phyloP scores from a whole-genome alignment of 768 basidiomycete species.

The Nidula microcarpa region DNA sequence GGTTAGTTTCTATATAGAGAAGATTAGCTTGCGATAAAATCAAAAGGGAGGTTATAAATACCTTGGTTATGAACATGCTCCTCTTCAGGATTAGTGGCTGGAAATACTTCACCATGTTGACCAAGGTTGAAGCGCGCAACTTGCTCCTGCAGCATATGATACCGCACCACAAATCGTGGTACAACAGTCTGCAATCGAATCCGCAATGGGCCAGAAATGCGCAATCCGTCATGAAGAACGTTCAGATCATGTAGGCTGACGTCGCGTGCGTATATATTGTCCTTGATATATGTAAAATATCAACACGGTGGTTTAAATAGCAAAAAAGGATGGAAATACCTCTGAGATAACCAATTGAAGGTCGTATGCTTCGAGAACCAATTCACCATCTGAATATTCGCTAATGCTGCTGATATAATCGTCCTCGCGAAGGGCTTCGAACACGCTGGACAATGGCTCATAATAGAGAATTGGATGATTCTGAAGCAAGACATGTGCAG shows the following conservation, averaged over 20 bases:
- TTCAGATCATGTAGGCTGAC: slow-evolving; percentile 71
- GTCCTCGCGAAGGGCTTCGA: slow-evolving; percentile 70
- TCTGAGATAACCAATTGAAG: slow-evolving; percentile 63
- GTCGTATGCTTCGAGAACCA: slow-evolving; percentile 70
- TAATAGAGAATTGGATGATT: slow-evolving; percentile 72
- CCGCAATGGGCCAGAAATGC: slow-evolving; percentile 59
- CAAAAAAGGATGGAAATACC: slow-evolving; percentile 31
- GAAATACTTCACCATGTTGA: no score
- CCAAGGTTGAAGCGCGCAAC: slow-evolving; percentile 25
- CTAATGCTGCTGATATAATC: slow-evolving; percentile 42
- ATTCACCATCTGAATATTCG: slow-evolving; percentile 54
- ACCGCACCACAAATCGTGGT: slow-evolving; percentile 67
- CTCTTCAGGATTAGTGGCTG: no score
- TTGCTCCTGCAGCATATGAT: slow-evolving; percentile 60
- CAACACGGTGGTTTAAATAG: background rate
- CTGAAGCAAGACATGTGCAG: slow-evolving; percentile 49
- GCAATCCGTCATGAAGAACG: slow-evolving; percentile 63
- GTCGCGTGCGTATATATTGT: slow-evolving; percentile 67
- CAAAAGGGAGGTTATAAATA: no score
- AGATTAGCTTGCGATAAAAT: no score
- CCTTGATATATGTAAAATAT: slow-evolving; percentile 33
- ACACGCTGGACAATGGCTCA: slow-evolving; percentile 66
- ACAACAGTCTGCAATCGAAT: slow-evolving; percentile 42
- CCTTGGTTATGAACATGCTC: no score
- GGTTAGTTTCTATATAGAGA: no score